Evolutionary conservation across 106 monocot species (phyloP).

Genomic region (Dendrobium chrysotoxum): DNA sequence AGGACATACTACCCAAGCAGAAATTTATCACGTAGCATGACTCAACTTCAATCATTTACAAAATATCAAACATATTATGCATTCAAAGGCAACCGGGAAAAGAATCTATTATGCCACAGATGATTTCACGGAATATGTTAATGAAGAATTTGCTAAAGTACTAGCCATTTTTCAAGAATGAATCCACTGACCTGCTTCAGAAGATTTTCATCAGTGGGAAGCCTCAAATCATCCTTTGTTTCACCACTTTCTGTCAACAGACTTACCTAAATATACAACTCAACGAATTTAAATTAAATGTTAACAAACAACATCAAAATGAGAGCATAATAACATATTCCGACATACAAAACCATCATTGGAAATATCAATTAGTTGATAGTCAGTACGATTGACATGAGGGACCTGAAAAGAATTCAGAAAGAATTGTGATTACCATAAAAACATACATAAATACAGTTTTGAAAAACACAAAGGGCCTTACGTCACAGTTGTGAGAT

Average conservation of each 20-base stretch:
- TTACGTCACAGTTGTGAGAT: slow-evolving; percentile 28
- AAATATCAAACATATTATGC: too few species aligned
- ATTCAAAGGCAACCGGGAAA: too few species aligned
- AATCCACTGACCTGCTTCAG: slow-evolving; percentile 36
- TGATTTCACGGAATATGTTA: neutral
- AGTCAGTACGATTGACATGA: slow-evolving; percentile 23
- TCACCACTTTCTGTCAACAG: slow-evolving; percentile 54
- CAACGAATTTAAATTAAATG: slow-evolving; percentile 1
- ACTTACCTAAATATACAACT: slow-evolving; percentile 29
- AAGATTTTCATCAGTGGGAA: slow-evolving; percentile 53
- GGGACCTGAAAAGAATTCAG: slow-evolving; percentile 11
- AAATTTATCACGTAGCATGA: too few species aligned
- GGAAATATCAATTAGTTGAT: slow-evolving; percentile 18
- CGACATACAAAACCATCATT: slow-evolving; percentile 17
- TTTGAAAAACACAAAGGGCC: neutral
- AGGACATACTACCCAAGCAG: too few species aligned
- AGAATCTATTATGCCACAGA: too few species aligned
- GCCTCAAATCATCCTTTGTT: slow-evolving; percentile 63
- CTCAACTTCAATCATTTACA: too few species aligned
- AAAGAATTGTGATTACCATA: neutral
- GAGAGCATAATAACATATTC: neutral
- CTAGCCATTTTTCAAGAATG: neutral
- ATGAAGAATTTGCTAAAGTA: neutral
- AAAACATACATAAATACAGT: neutral
- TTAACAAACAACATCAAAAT: neutral